These are phyloP conservation scores for Amanita muscaria DNA, from an alignment of 768 basidiomycete genomes.

Conservation along the genomic window DNA sequence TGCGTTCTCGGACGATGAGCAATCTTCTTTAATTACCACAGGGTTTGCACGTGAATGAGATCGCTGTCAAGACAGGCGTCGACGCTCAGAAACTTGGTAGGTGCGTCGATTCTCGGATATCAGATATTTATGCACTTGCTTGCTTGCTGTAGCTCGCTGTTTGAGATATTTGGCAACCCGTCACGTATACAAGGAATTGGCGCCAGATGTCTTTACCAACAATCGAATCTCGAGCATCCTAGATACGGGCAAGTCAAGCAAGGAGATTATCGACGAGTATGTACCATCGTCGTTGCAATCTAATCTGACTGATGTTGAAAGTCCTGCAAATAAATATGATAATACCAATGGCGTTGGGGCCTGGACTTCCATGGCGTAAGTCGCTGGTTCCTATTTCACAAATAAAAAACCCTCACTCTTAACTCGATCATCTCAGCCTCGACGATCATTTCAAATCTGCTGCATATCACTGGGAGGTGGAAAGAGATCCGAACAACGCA, in stretches of 20 bases:
- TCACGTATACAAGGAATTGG: conserved; percentile 18
- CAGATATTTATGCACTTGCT: conserved; percentile 14
- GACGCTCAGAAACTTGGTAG: conserved; percentile 27
- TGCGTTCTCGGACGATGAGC: background rate
- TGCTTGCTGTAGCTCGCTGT: conserved; percentile 15
- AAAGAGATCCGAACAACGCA: conserved; percentile 16
- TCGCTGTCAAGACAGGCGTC: conserved; percentile 23
- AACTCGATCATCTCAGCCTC: conserved; percentile 10
- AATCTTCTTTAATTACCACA: conserved; percentile 5
- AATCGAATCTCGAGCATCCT: conserved; percentile 16
- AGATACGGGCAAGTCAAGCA: conserved; percentile 7
- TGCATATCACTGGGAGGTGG: conserved; percentile 20
- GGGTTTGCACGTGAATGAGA: conserved; percentile 30
- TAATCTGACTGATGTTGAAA: conserved; percentile 2
- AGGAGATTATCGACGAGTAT: conserved; percentile 1
- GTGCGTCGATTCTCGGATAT: background rate
- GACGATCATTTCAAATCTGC: conserved; percentile 19
- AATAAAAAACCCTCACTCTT: background rate
- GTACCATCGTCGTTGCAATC: background rate
- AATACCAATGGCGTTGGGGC: conserved; percentile 21
- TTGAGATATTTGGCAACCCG: conserved; percentile 19
- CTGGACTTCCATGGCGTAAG: conserved; percentile 17
- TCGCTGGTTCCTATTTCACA: background rate
- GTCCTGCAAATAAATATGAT: conserved; percentile 20
- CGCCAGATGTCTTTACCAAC: conserved; percentile 19